These are phyloP conservation scores for Fennellomyces sp. DNA, from an alignment of 371 early-diverging fungal genomes.

Conservation along the genomic window DNA sequence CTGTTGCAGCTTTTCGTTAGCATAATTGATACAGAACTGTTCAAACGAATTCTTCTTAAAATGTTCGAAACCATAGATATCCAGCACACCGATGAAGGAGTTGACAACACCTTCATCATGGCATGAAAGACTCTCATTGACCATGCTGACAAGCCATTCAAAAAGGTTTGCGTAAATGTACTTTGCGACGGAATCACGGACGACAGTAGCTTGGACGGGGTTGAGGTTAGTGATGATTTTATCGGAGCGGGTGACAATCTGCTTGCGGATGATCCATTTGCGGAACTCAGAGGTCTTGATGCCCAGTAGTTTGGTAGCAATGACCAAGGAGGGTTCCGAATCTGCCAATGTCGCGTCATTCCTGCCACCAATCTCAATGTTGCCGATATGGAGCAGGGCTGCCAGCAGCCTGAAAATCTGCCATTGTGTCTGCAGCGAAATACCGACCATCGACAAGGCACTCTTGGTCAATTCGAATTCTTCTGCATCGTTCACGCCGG, in stretches of 20 bases:
- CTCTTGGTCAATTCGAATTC: conserved; percentile 90
- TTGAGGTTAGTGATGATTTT: conserved; percentile 81
- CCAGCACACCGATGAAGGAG: conserved; percentile 93
- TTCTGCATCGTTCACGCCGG: conserved; percentile 88
- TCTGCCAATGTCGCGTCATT: conserved; percentile 70
- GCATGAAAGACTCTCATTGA: conserved; percentile 81
- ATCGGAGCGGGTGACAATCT: conserved; percentile 86
- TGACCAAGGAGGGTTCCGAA: conserved; percentile 70
- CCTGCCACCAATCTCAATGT: conserved; percentile 81
- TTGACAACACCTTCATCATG: conserved; percentile 50
- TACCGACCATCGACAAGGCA: conserved; percentile 85
- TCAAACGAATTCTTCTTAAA: conserved; percentile 99
- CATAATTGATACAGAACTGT: conserved; percentile 99
- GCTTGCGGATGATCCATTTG: conserved; percentile 89
- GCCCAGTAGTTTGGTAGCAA: conserved; percentile 73
- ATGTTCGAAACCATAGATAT: conserved; percentile 98
- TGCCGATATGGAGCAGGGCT: conserved; percentile 91
- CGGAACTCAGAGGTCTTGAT: conserved; percentile 77
- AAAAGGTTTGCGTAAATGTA: conserved; percentile 92
- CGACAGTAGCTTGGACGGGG: conserved; percentile 76
- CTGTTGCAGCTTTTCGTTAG: conserved; percentile 98
- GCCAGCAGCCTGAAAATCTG: conserved; percentile 89
- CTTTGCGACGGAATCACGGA: conserved; percentile 93
- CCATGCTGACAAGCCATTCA: conserved; percentile 89
- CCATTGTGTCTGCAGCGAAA: conserved; percentile 85